These are phyloP conservation scores for Amanita rubescens DNA, from an alignment of 768 basidiomycete species.

Conservation along the genomic window DNA sequence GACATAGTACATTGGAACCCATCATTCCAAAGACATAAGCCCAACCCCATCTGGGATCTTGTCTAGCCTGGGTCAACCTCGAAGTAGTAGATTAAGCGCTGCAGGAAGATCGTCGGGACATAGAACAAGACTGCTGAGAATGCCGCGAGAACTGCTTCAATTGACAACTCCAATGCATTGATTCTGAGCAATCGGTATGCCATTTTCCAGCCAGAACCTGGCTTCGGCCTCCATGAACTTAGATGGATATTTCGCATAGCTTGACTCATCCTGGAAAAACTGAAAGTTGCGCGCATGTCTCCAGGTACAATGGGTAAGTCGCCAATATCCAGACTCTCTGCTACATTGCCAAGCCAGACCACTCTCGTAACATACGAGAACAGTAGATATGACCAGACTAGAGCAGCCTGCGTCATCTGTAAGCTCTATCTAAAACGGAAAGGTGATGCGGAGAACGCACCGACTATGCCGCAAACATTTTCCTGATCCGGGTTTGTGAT, in stretches of 20 bases:
- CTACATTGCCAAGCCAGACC: slow-evolving; percentile 71
- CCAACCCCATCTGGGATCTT: slow-evolving; percentile 66
- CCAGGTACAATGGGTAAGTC: slow-evolving; percentile 80
- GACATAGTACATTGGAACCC: slow-evolving; percentile 23
- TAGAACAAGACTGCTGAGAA: slow-evolving; percentile 61
- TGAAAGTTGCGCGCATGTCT: slow-evolving; percentile 57
- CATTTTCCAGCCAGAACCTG: slow-evolving; percentile 60
- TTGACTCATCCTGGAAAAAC: slow-evolving; percentile 59
- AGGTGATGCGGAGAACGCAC: slow-evolving; percentile 21
- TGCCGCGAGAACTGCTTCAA: slow-evolving; percentile 44
- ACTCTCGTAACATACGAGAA: slow-evolving; percentile 88
- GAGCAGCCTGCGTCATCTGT: slow-evolving; percentile 38
- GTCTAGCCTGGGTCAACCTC: slow-evolving; percentile 53
- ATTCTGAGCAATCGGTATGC: slow-evolving; percentile 53
- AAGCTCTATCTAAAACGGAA: background rate
- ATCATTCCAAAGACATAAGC: slow-evolving; percentile 40
- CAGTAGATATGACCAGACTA: slow-evolving; percentile 53
- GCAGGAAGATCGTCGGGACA: slow-evolving; percentile 53
- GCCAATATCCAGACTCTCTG: slow-evolving; percentile 73
- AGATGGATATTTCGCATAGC: slow-evolving; percentile 46
- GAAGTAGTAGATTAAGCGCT: slow-evolving; percentile 52
- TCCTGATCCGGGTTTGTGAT: slow-evolving; percentile 57
- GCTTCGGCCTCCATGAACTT: slow-evolving; percentile 48
- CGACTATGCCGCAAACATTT: slow-evolving; percentile 65
- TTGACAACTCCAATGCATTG: slow-evolving; percentile 36